A percentile compares a stretch with the other conserved stretches of the same genome.
These are phyloP conservation scores for Pittosporum tobira DNA, from an alignment of 129 eudicot species.

Conservation along the genomic window DNA sequence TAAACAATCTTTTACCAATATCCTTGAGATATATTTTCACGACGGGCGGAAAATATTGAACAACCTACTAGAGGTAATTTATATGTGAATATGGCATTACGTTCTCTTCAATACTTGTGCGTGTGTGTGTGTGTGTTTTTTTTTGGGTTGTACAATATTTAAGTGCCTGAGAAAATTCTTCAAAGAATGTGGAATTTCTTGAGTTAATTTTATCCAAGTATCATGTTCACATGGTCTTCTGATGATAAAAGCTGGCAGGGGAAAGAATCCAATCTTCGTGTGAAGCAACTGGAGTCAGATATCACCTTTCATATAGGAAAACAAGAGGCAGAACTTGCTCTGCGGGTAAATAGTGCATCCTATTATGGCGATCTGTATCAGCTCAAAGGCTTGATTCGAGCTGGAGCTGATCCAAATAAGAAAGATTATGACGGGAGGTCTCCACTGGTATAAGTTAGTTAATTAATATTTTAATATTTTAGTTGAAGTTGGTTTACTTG, in stretches of 20 bases:
- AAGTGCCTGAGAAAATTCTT: neutral
- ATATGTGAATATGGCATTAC: neutral
- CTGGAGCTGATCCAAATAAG: slow-evolving; percentile 96
- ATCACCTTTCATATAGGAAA: slow-evolving; percentile 66
- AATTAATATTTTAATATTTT: neutral
- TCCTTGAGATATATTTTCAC: slow-evolving; percentile 80
- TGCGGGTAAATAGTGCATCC: slow-evolving; percentile 79
- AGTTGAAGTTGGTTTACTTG: neutral
- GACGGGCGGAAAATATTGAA: slow-evolving; percentile 70
- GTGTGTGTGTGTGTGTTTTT: neutral
- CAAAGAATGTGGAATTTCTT: neutral
- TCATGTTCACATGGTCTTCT: slow-evolving; percentile 7
- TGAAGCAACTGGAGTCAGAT: slow-evolving; percentile 83
- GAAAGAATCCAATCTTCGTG: slow-evolving; percentile 49
- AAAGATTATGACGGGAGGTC: slow-evolving; percentile 91
- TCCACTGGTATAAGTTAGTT: slow-evolving; percentile 56
- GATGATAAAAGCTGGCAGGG: slow-evolving; percentile 36
- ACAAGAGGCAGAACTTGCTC: slow-evolving; percentile 89
- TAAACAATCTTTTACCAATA: slow-evolving; percentile 75
- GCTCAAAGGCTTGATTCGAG: slow-evolving; percentile 64
- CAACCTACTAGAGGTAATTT: slow-evolving; percentile 72
- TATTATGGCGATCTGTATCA: slow-evolving; percentile 76
- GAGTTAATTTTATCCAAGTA: neutral
- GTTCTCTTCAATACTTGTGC: neutral
- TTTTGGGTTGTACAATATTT: neutral